Conservation (phyloP, 2,329 filamentous ascomycete species). For the Sporothrix sp. region DNA sequence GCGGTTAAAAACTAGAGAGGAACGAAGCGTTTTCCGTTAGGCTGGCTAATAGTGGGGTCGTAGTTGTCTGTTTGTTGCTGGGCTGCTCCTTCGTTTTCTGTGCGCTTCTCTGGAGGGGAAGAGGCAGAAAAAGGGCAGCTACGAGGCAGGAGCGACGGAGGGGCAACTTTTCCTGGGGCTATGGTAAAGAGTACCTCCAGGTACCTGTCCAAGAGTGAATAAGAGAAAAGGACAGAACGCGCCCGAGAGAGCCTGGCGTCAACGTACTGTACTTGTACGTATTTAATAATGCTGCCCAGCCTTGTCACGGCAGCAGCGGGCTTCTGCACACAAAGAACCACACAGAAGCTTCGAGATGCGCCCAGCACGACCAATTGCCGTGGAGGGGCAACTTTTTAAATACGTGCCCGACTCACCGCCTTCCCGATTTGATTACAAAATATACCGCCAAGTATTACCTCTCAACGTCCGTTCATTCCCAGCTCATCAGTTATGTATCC, state of each 20-base stretch:
- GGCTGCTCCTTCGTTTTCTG: slow-evolving; percentile 7
- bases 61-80: not conserved
- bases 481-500: too few relatives aligned
- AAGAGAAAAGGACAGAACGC: not conserved
- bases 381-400: slow-evolving; percentile 8
- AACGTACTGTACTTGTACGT: too few relatives aligned
- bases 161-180: slow-evolving; percentile 3
- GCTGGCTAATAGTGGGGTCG: slow-evolving; percentile 6
- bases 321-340: slow-evolving; percentile 2
- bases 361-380: slow-evolving; percentile 1
- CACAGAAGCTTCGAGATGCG: slow-evolving; percentile 14
- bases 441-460: not conserved
- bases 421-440: not conserved
- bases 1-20: slow-evolving; percentile 4
- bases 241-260: too few relatives aligned
- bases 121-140: slow-evolving; percentile 7
- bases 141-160: slow-evolving; percentile 5
- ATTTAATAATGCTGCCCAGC: not conserved
- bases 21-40: not conserved
- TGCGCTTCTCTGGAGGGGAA: slow-evolving; percentile 2
- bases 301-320: not conserved
- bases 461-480: too few relatives aligned
- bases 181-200: not conserved
- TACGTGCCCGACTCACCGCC: slow-evolving; percentile 13
- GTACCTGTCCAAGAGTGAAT: slow-evolving; percentile 1